These are phyloP conservation scores for Rhytidiadelphus loreus DNA, from an alignment of 225 moss, liverwort and hornwort species.

Conservation along the genomic window DNA sequence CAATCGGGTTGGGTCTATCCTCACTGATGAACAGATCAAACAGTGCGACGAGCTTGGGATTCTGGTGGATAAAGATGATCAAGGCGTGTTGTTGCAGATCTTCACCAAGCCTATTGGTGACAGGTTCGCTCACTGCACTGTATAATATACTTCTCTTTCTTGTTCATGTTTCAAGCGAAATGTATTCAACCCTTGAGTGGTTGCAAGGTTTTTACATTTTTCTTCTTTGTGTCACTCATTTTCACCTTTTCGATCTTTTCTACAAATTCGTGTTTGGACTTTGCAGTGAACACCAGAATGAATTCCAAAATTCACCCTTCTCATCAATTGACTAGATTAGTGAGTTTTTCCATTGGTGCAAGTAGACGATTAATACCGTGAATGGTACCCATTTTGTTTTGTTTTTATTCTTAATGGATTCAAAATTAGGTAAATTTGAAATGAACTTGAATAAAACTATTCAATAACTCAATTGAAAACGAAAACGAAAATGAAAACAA, in stretches of 20 bases:
- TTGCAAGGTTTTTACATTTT: neutral
- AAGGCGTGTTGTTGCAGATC: slow-evolving; percentile 74
- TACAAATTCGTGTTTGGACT: neutral
- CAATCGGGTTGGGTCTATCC: slow-evolving; percentile 37
- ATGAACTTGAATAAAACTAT: too few species aligned
- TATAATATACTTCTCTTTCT: neutral
- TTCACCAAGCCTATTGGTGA: slow-evolving; percentile 90
- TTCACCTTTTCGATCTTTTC: neutral
- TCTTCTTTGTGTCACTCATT: neutral
- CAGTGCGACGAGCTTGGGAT: slow-evolving; percentile 91
- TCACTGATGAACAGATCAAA: slow-evolving; percentile 62
- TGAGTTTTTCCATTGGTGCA: neutral
- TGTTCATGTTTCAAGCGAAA: neutral
- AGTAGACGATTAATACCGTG: neutral
- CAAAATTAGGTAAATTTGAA: neutral
- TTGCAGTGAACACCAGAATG: neutral
- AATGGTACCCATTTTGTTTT: neutral
- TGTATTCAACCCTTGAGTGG: neutral
- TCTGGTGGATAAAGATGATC: slow-evolving; percentile 75
- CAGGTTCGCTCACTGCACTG: slow-evolving; percentile 31
- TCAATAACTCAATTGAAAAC: neutral
- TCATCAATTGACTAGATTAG: neutral
- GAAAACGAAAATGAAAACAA: neutral
- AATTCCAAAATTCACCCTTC: too few species aligned
- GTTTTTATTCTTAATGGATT: neutral